Base-by-base conservation (phyloP, 2,329 filamentous ascomycete species). In the Akanthomyces muscarius region DNA sequence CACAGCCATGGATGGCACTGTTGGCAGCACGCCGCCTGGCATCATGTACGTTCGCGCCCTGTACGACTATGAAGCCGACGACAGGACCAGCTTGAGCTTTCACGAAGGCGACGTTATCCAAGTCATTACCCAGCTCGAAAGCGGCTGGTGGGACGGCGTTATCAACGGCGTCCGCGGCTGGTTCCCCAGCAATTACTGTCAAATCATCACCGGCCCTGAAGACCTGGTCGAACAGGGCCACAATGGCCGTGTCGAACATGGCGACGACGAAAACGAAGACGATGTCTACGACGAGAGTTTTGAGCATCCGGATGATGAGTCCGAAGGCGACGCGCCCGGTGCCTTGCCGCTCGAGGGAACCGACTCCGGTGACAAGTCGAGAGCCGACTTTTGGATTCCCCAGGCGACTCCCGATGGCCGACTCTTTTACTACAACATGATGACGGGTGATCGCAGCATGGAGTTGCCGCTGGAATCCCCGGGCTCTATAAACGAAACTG, bases 141-240 rank as follows among this genome's bases (percentile, higher is more conserved):
- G 93, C 71, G 95, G 95, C 63, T 99, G 95, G 95, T 99, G 95
- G 95, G 95, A 99, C 78, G 95, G 95, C 55, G 92, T 99, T 62
- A 97, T 99, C 74, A 95, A 97, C 72, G 92, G 93, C 64, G 90
- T 97, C 69, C 89, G 95, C 73, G 95, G 95, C 74, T 99, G 95
- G 95, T 99, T 99, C 75, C 95, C 95, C 44, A 98, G 94, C 82
- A 99, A 99, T 76, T 99, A 99, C 79, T 98, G 95, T 79, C 88
- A 92, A 68, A 87, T 95, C 66, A 89, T 98, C 70, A 85, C 87
- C 64, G 88, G 87, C 69, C 84, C 89, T 57, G 89, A 91, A 69
- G 90, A 96, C 66, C 81, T 89, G 36, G 83, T 85, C 48, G 87
- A 91, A 61, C 78, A 83, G 16, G 79, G 80, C 66, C 82, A 83